A percentile compares a stretch with the other conserved stretches of the same genome.
Evolutionary conservation across 2,329 filamentous ascomycete species (phyloP).

Genomic region (Apiospora marii): DNA sequence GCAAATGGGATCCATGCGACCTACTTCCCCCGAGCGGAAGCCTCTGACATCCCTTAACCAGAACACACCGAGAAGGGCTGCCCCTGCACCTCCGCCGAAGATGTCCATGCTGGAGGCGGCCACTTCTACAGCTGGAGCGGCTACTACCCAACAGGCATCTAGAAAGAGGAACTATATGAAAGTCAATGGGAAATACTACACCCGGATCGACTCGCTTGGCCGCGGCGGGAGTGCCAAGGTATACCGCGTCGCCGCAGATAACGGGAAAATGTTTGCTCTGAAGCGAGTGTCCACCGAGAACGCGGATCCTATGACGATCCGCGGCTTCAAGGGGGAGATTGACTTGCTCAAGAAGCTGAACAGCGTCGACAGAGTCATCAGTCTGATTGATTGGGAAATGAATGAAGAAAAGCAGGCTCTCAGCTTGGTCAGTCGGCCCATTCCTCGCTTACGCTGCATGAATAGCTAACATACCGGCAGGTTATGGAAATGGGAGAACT

Average conservation of each 20-base stretch:
- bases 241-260: constrained; percentile 96
- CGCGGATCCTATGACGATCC: constrained; percentile 82
- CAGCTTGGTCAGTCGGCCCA: constrained; percentile 70
- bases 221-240: constrained; percentile 94
- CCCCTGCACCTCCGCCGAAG: constrained; percentile 86
- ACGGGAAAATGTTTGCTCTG: constrained; percentile 92
- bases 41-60: constrained; percentile 61
- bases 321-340: constrained; percentile 94
- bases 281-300: constrained; percentile 93
- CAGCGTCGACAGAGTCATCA: constrained; percentile 88
- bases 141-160: constrained; percentile 73
- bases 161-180: constrained; percentile 85
- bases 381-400: constrained; percentile 90
- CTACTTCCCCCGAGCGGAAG: constrained; percentile 63
- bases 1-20: constrained; percentile 48
- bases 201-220: constrained; percentile 87
- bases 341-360: constrained; percentile 84
- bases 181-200: constrained; percentile 91
- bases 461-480: constrained; percentile 51
- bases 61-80: constrained; percentile 80
- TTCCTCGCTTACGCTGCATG: background rate
- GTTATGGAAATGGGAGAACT: constrained; percentile 98
- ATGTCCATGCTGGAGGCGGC: constrained; percentile 96
- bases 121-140: constrained; percentile 82
- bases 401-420: constrained; percentile 91